Conservation (phyloP, 2,329 filamentous ascomycete species). For the Taxawa tesnikishii region DNA sequence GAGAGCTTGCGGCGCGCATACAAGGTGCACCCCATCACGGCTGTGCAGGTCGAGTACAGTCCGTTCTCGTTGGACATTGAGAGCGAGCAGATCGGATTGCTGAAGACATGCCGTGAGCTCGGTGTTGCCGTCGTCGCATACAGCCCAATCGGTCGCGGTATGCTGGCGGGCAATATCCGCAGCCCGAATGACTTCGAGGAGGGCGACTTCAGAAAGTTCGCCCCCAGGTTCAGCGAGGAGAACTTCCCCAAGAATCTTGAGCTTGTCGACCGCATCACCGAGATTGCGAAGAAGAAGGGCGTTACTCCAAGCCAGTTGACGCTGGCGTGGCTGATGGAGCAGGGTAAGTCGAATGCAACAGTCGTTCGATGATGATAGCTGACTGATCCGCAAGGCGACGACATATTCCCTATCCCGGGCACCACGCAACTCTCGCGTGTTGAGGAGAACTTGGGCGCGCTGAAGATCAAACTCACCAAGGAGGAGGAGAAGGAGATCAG, state of each 20-base stretch:
- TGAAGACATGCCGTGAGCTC: constrained; percentile 45
- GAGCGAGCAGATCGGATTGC: constrained; percentile 32
- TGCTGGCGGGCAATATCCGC: constrained; percentile 41
- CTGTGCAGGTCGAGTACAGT: constrained; percentile 44
- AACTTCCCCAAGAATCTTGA: constrained; percentile 45
- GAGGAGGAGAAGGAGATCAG: constrained; percentile 26
- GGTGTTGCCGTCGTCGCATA: constrained; percentile 46
- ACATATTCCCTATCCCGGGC: constrained; percentile 46
- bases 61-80: constrained; percentile 49
- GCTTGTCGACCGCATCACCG: constrained; percentile 38
- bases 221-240: constrained; percentile 39
- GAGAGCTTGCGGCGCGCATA: constrained; percentile 37
- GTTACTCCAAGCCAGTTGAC: constrained; percentile 46
- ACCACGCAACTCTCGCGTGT: constrained; percentile 35
- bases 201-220: constrained; percentile 32
- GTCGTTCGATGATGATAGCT: too few species aligned
- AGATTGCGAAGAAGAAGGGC: constrained; percentile 41
- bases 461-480: constrained; percentile 21
- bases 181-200: constrained; percentile 34
- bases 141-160: constrained; percentile 46
- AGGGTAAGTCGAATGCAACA: too few species aligned
- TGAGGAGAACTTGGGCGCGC: constrained; percentile 30
- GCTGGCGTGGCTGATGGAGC: constrained; percentile 50
- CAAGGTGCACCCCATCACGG: constrained; percentile 36
- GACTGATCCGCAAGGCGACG: constrained; percentile 21